phyloP scores from a whole-genome alignment of 2,329 filamentous ascomycete species.

The Dryadomyces quercivorus region DNA sequence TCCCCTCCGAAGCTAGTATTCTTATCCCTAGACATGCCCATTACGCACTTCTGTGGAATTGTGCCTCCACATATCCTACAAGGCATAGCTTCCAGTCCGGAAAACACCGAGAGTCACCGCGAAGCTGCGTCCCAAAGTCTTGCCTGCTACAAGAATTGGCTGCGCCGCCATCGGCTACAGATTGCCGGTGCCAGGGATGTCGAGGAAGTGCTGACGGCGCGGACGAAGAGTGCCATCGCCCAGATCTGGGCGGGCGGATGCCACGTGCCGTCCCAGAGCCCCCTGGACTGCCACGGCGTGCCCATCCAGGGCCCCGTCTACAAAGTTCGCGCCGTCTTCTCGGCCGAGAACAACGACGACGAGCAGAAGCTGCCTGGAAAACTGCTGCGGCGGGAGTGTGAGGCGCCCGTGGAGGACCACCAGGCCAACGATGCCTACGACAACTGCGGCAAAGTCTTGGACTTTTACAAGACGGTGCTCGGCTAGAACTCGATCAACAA shows the following conservation, averaged over 20 bases:
- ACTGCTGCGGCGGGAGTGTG: slow-evolving; percentile 29
- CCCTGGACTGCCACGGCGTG: too few species aligned
- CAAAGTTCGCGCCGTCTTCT: slow-evolving; percentile 16
- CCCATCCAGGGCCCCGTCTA: not conserved
- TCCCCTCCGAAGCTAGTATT: not conserved
- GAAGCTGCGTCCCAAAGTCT: slow-evolving; percentile 4
- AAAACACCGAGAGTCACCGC: slow-evolving; percentile 2
- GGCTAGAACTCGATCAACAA: slow-evolving; percentile 40
- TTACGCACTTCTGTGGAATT: slow-evolving; percentile 1
- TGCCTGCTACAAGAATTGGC: not conserved
- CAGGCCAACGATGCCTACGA: slow-evolving; percentile 36
- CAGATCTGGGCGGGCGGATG: not conserved
- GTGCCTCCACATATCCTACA: slow-evolving; percentile 9
- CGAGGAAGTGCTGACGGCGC: not conserved
- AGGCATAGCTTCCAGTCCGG: slow-evolving; percentile 1
- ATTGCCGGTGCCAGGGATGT: too few species aligned
- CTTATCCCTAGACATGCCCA: not conserved
- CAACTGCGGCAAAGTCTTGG: slow-evolving; percentile 34
- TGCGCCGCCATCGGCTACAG: not conserved
- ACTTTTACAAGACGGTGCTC: slow-evolving; percentile 37
- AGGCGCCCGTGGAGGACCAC: slow-evolving; percentile 26
- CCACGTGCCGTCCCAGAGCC: not conserved
- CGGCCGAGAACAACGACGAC: slow-evolving; percentile 25
- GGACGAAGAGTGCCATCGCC: too few species aligned
- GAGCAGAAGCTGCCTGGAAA: slow-evolving; percentile 29